Base-by-base conservation (phyloP, 805 yeast genomes). In the Ascoidea rubescens region DNA sequence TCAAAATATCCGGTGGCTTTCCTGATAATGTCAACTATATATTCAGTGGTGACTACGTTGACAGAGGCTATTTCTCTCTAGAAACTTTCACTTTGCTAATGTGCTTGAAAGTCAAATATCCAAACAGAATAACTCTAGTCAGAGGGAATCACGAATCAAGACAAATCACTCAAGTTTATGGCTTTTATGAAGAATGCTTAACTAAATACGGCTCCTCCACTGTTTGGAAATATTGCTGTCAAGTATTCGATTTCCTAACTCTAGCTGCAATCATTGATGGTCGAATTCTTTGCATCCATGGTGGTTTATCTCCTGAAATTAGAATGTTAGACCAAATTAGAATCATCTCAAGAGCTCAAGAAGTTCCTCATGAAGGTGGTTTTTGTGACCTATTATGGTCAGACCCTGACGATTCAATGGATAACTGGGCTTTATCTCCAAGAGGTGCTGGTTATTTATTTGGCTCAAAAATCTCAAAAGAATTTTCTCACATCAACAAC, bases 361-460 rank as follows among this genome's bases (percentile, higher is more conserved):
- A 91, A 68, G 96, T 91, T 49, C 99, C 99, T 2, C 98, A 93
- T 66, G 99, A 91, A 70, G 99, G 99, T 59, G 98, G 97, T 2
- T 91, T 91, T 67, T 93, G 97, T 64, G 99, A 91, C 67, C 77
- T 91, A 61, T 90, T 91, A 45, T 91, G 99, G 99, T 84, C 95
- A 21, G 99, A 91, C 64, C 99, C 99, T 1, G 98, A 91, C 65
- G 90, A 90, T 62, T 37, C 43, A 10, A 96, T 90, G 47, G 96
- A 88, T 60, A 87, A 96, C 10, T 91, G 99, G 99, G 96, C 96
- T 28, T 96, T 93, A 21, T 84, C 95, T 31, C 96, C 97, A 37
- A 78, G 99, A 63, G 99, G 99, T 56, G 99, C 99, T 0, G 99
- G 99, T 10, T 91, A 98, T 98, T 70, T 91, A 51, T 91, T 91